Evolutionary conservation across 208 protist genomes (phyloP), one percentile per base, ranked within the genome.

Genomic region (Acanthamoeba lugdunensis): DNA sequence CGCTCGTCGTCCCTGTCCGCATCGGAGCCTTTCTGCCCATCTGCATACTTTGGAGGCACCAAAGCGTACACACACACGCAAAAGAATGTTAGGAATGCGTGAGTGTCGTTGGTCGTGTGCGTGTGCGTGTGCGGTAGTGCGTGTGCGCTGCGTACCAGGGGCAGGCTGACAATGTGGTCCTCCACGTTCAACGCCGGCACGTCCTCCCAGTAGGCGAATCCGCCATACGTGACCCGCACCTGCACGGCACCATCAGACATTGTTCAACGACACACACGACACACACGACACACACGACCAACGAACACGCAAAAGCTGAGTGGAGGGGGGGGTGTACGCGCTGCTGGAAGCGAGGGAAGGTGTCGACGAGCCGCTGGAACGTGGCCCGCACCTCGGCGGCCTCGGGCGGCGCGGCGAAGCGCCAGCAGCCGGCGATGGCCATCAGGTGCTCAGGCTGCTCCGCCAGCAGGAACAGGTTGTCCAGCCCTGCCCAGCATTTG

Each of bases 381-480:
- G 75, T 84, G 45, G 37, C 33, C 18, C n/a, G 25, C 25, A 84
- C 75, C 23, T 84, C 48, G 13, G 52, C 21, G 45, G 45, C 28
- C 4, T 33, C 28, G 11, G 75, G 75, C 23, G 75, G 75, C 23
- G 8, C 21, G n/a, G 75, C 75, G 23, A 84, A 84, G 41, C 75
- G 75, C 37, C 48, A 84, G 48, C 75, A 84, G 75, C 75, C 75
- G 18, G 75, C 75, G 75, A 84, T 84, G 45, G 75, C 33, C 75
- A 84, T 84, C 75, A 84, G n/a, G 75, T 84, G 75, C 45, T 58
- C 25, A 2, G 75, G 75, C 18, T 56, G 25, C 48, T 84, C 75
- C 5, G 75, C 75, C 14, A 84, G 23, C 13, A 84, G 48, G 48
- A 84, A 84, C 75, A 84, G 25, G n/a, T 84, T 84, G 75, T 84